Conservation (phyloP, 2,329 filamentous ascomycete species). For the Curvularia verruculosa region DNA sequence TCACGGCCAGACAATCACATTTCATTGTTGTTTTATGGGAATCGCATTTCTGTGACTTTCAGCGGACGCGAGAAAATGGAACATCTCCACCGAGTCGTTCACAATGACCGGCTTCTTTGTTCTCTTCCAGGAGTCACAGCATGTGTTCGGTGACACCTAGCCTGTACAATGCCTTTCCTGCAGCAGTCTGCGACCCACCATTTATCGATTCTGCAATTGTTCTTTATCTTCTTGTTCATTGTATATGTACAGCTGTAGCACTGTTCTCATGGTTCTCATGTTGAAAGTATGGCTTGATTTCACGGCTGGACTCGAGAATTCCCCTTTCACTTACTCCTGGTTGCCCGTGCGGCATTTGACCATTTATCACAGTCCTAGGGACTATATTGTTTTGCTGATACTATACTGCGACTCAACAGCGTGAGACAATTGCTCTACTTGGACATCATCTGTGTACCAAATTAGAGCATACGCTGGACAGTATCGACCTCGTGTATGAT, state of each 20-base stretch:
- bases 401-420: neutral
- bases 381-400: neutral
- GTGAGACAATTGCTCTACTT: neutral
- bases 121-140: neutral
- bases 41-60: neutral
- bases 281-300: neutral
- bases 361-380: neutral
- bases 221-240: neutral
- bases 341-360: neutral
- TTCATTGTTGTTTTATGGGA: neutral
- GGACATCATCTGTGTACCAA: neutral
- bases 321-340: neutral
- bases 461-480: neutral
- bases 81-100: neutral
- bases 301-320: neutral
- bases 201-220: neutral
- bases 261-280: neutral
- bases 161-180: conserved; percentile 2
- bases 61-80: neutral
- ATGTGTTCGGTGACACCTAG: neutral
- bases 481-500: neutral
- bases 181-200: neutral
- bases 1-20: neutral
- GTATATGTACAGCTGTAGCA: neutral
- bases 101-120: neutral